Evolutionary conservation across 805 yeast genomes (phyloP), one percentile per base, ranked within the genome.

Genomic region (Yamadazyma olivae): DNA sequence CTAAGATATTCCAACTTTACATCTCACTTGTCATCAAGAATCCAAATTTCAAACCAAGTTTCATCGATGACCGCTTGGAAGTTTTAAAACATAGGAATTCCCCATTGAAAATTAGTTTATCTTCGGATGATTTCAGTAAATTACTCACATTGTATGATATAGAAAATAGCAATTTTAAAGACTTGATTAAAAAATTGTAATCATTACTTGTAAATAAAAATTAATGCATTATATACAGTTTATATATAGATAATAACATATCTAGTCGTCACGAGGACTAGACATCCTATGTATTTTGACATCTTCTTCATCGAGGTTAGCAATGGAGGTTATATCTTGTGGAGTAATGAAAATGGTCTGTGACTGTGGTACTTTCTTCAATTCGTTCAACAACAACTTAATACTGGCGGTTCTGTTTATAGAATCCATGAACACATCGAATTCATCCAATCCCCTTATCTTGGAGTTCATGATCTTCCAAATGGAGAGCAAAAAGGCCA

Each of bases 341-440:
- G 99, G 99, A 0, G 99, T 91, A 30, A 91, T 91, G 47, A 91
- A 87, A 5, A 91, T 81, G 1, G 95, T 83, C 59, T 91, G 99
- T 0, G 90, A 79, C 42, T 79, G 73, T 0, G 81, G 73, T 38
- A 78, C 75, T 32, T 71, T 71, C 6, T 79, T 61, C 20, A 90
- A 73, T 45, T 87, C 84, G 17, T 74, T 74, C 32, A 89, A 65
- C 54, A 93, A 79, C 43, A 90, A 61, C 32, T 76, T 71, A 54
- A 93, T 78, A 41, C 95, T 88, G 35, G 84, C 75, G 30, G 81
- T 73, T 46, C 99, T 74, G 54, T 90, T 89, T 13, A 88, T 86
- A 32, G 88, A 87, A 58, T 93, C 99, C 99, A 93, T 93, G 52
- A 81, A 93, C 15, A 93, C 99, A 61, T 93, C 99, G 57, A 85